Percentiles rank a stretch among this genome's conserved stretches.
Evolutionary conservation across 139 green algal genomes (phyloP).

Genomic region (Chlamydomonas sp.): DNA sequence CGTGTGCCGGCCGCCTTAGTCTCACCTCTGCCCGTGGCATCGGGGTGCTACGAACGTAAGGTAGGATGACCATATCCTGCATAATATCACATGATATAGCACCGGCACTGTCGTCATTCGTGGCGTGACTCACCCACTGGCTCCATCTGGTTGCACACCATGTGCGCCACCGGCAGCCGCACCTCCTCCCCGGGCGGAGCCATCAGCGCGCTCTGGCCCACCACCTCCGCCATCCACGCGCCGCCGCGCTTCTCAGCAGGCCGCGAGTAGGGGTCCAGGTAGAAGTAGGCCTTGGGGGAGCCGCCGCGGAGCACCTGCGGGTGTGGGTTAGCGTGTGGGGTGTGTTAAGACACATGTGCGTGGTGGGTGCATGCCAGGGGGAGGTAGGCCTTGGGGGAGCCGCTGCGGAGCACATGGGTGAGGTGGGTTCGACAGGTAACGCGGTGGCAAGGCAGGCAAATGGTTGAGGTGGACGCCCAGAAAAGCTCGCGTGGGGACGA

Average conservation of each 20-base stretch:
- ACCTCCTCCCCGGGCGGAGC: slow-evolving; percentile 55
- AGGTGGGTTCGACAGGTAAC: not conserved
- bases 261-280: slow-evolving; percentile 93
- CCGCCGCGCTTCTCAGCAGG: slow-evolving; percentile 96
- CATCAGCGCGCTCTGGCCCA: slow-evolving; percentile 66
- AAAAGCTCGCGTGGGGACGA: no score
- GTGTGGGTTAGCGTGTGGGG: not conserved
- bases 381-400: slow-evolving; percentile 84
- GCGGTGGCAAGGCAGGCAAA: no score
- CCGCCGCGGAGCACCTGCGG: slow-evolving; percentile 22
- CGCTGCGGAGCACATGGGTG: slow-evolving; percentile 18
- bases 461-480: no score
- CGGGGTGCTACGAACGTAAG: no score
- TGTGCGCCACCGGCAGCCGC: slow-evolving; percentile 94
- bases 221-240: slow-evolving; percentile 96
- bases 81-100: no score
- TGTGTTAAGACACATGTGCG: not conserved
- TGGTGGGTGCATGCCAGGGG: slow-evolving; percentile 69
- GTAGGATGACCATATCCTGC: no score
- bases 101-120: no score
- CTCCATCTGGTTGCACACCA: slow-evolving; percentile 96
- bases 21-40: no score
- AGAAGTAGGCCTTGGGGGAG: slow-evolving; percentile 88
- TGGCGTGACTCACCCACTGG: slow-evolving; percentile 74
- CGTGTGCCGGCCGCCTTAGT: not conserved